Base-by-base conservation (phyloP, 208 protist species). In the Sergeia podlipaevii region DNA sequence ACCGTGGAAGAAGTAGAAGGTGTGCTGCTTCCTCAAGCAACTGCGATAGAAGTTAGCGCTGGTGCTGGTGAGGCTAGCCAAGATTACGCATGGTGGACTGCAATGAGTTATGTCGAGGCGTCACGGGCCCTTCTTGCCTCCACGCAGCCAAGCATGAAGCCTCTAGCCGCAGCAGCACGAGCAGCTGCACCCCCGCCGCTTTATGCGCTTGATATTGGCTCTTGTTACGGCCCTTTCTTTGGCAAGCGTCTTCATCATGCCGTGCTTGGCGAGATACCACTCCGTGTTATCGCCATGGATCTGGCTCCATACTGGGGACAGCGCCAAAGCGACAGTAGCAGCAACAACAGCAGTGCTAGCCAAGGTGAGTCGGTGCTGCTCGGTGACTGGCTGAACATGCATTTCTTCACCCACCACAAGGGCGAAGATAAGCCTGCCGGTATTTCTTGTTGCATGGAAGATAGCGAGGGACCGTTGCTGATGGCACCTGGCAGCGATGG, bases 221-320 rank as follows among this genome's bases (percentile, higher is more conserved):
- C 73, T 13, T 95, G 88, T 71, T 95, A 95, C 55, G 81, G 80
- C 15, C 85, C 88, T 4, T 92, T 95, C 54, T 42, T 36, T 0
- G 74, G 74, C 10, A 59, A 49, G 27, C 32, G 4, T 4, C 21
- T 85, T 15, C 29, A 34, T 2, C 69, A 82, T 43, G 36, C 53
- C 2, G 24, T 65, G 3, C 37, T 77, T 13, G 29, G 52, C 13
- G 17, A 52, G 5, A 68, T 95, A 2, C 74, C 81, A 2, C 57
- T 95, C 15, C 26, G 28, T 24, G 85, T 93, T 6, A 77, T 65
- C 2, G 64, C 77, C 5, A 49, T 93, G 8, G 85, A 93, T 34
- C 52, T 93, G 8, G 61, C 63, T 4, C 85, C 85, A 3, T 84
- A 85, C 45, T 27, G 59, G n/a, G 15, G 6, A n/a, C 24, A 51